phyloP scores from a whole-genome alignment of 2,329 filamentous ascomycete genomes.

The Metarhizium rileyi region DNA sequence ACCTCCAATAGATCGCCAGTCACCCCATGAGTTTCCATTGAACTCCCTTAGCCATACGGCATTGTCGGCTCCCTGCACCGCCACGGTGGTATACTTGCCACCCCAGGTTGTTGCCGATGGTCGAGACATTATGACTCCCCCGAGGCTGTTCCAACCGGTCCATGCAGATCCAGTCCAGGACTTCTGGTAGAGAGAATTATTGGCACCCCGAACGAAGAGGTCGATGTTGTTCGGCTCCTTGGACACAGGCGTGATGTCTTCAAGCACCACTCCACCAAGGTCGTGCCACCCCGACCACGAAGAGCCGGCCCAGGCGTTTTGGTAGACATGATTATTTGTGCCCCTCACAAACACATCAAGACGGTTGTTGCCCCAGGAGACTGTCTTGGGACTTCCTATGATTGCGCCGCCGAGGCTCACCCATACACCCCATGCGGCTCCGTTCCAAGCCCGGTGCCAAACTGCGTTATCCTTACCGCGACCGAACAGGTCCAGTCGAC shows the following conservation, averaged over 20 bases:
- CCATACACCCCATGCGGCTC: not conserved
- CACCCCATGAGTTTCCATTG: not conserved
- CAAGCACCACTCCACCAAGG: not conserved
- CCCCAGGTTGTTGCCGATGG: not conserved
- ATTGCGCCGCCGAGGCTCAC: not conserved
- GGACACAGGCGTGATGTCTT: constrained; percentile 8
- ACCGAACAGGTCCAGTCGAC: not conserved
- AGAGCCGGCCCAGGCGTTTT: not conserved
- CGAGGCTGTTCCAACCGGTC: not conserved
- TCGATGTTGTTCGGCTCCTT: not conserved
- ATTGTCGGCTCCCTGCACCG: not conserved
- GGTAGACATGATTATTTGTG: not conserved
- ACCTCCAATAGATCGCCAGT: not conserved
- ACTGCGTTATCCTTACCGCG: not conserved
- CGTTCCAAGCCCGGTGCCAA: not conserved
- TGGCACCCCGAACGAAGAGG: not conserved
- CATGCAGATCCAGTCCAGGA: not conserved
- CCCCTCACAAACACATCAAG: not conserved
- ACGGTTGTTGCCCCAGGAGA: not conserved
- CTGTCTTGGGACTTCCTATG: not conserved
- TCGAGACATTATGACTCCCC: not conserved
- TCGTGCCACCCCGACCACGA: not conserved
- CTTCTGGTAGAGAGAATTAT: not conserved
- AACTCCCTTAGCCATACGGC: not conserved
- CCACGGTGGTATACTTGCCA: not conserved